Evolutionary conservation across 441 rosid species (phyloP).

Genomic region (Brassica hybrid): DNA sequence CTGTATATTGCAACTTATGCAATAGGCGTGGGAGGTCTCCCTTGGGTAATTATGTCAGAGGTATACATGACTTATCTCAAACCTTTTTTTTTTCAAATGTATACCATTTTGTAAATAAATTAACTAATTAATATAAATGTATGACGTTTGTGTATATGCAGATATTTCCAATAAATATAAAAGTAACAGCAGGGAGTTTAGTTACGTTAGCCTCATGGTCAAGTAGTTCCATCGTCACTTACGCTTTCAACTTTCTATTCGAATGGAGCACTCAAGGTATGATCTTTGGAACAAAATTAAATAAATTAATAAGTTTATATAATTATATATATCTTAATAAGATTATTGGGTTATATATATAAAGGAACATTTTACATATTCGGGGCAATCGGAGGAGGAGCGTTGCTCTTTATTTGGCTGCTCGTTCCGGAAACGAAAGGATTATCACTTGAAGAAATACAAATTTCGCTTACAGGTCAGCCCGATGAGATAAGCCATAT

Average conservation of each 20-base stretch:
- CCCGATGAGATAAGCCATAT: neutral
- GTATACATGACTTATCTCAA: conserved; percentile 21
- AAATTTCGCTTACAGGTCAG: conserved; percentile 32
- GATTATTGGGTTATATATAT: neutral
- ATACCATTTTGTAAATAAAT: neutral
- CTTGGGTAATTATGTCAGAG: conserved; percentile 50
- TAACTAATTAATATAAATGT: neutral
- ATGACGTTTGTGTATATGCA: conserved; percentile 24
- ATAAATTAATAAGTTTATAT: neutral
- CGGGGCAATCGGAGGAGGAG: conserved; percentile 39
- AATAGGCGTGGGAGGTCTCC: conserved; percentile 43
- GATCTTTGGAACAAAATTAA: neutral
- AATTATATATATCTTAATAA: neutral
- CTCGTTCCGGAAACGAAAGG: conserved; percentile 70
- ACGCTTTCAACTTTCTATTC: conserved; percentile 60
- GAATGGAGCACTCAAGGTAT: conserved; percentile 73
- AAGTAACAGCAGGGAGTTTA: conserved; percentile 61
- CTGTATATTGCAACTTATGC: conserved; percentile 36
- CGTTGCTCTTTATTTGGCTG: conserved; percentile 48
- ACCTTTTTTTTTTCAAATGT: conserved; percentile 33
- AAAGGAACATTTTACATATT: conserved; percentile 65
- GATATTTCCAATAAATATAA: conserved; percentile 66
- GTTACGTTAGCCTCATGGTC: conserved; percentile 53
- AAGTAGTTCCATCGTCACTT: conserved; percentile 53
- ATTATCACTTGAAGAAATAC: conserved; percentile 62